Evolutionary conservation across 345 rosid genomes (phyloP).

Genomic region (Alliaria petiolata): DNA sequence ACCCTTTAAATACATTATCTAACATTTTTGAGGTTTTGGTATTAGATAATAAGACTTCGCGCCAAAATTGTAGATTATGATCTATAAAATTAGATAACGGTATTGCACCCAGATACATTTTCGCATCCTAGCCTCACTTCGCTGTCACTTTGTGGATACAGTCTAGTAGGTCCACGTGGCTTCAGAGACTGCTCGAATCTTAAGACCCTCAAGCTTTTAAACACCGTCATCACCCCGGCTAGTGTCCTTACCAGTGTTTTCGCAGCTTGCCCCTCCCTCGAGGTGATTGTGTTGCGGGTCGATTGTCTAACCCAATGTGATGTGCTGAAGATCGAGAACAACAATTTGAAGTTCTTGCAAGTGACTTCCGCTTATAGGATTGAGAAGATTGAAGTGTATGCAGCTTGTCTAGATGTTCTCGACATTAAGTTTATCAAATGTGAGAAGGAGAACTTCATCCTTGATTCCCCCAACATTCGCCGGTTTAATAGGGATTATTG

Average conservation of each 20-base stretch:
- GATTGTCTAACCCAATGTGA: too few species aligned
- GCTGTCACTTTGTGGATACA: slow-evolving; percentile 2
- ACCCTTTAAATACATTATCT: not conserved
- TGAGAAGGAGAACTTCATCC: not conserved
- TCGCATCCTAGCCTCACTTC: not conserved
- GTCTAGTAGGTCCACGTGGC: not conserved
- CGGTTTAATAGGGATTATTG: not conserved
- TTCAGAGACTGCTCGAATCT: slow-evolving; percentile 1
- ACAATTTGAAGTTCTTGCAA: slow-evolving; percentile 11
- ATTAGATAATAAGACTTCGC: not conserved
- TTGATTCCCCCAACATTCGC: slow-evolving; percentile 5
- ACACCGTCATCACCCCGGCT: not conserved
- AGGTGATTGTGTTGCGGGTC: slow-evolving; percentile 4
- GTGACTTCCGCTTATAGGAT: not conserved
- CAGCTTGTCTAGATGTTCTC: not conserved
- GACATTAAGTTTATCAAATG: not conserved
- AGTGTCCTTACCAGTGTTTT: not conserved
- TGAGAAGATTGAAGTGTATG: not conserved
- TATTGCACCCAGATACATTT: not conserved
- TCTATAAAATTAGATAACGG: not conserved
- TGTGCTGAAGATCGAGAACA: slow-evolving; percentile 13
- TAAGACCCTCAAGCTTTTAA: slow-evolving; percentile 3
- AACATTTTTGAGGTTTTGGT: not conserved
- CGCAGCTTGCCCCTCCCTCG: slow-evolving; percentile 14
- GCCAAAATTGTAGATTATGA: too few species aligned